Base-by-base conservation (phyloP, 371 early-diverging fungal genomes). In the Choanephora cucurbitarum region DNA sequence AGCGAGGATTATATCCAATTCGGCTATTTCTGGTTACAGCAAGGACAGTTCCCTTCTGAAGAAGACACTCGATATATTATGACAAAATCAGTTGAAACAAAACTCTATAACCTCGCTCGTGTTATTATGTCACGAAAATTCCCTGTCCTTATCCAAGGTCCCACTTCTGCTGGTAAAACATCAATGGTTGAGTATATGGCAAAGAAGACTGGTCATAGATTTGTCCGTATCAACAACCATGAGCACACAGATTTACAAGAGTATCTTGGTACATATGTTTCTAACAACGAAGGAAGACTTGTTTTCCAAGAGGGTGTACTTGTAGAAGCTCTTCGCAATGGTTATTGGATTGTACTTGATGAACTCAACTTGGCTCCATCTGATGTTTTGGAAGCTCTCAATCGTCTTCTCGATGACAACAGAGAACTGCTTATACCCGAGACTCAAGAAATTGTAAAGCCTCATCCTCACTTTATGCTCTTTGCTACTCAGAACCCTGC, bases 401-500 rank as follows among this genome's bases (percentile, higher is more conserved):
- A 99, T 80, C 90, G 99, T 23, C 78, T 99, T 47, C 75, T 99
- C 41, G 99, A 99, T 79, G 99, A 99, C 62, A 99, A 99, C 77
- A 88, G 97, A 50, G 99, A 99, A 75, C 79, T 99, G 49, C 81
- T 94, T 33, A 91, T 99, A 34, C 94, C 99, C 3, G 99, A 99
- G 73, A 99, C 97, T 0, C 92, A 96, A 57, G 95, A 98, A 76
- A 69, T 89, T 22, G 91, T 99, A 23, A 88, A 88, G 43, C 98
- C 99, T 21, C 99, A 99, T 67, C 89, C 91, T 33, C 86, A 95
- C 62, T 99, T 99, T 71, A 95, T 96, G 92, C 84, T 99, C 9
- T 99, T 99, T 84, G 99, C 99, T 9, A 99, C 99, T 15, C 99
- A 99, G 73, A 99, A 99, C 75, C 97, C 99, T 3, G 91, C 98